Conservation (phyloP, 768 basidiomycete genomes). For the Cystoderma amianthinum region DNA sequence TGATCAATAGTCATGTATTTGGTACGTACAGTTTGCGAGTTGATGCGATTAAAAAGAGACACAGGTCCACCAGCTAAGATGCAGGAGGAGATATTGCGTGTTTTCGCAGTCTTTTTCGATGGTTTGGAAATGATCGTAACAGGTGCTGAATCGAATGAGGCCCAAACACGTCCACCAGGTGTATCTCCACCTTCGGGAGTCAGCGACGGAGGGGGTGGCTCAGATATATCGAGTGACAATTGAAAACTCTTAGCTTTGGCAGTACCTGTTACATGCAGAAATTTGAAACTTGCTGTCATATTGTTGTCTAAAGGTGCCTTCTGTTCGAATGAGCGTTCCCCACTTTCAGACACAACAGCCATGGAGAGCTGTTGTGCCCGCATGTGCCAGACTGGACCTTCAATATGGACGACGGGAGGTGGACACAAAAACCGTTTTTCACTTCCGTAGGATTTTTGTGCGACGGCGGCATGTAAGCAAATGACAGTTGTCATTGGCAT, state of each 20-base stretch:
- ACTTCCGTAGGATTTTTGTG: conserved; percentile 93
- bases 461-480: conserved; percentile 87
- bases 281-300: conserved; percentile 87
- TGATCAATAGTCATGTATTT: conserved; percentile 96
- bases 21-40: conserved; percentile 93
- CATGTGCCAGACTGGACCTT: conserved; percentile 83
- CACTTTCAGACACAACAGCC: conserved; percentile 79
- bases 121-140: conserved; percentile 96
- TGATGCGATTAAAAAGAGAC: conserved; percentile 93
- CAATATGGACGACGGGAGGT: conserved; percentile 88
- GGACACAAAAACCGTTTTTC: conserved; percentile 94
- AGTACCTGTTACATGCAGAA: conserved; percentile 81
- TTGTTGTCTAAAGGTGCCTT: conserved; percentile 77
- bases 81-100: conserved; percentile 86
- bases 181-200: conserved; percentile 38
- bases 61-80: conserved; percentile 87
- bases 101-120: conserved; percentile 95
- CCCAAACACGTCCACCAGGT: conserved; percentile 71
- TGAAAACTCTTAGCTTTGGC: conserved; percentile 89
- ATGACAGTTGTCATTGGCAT: conserved; percentile 89
- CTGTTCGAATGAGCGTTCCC: conserved; percentile 80
- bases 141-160: conserved; percentile 86
- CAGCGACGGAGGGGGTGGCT: conserved; percentile 52
- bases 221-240: conserved; percentile 78
- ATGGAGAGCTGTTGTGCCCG: conserved; percentile 76